Evolutionary conservation across 148 eudicot species (phyloP).

Genomic region (Dysphania ambrosioides): DNA sequence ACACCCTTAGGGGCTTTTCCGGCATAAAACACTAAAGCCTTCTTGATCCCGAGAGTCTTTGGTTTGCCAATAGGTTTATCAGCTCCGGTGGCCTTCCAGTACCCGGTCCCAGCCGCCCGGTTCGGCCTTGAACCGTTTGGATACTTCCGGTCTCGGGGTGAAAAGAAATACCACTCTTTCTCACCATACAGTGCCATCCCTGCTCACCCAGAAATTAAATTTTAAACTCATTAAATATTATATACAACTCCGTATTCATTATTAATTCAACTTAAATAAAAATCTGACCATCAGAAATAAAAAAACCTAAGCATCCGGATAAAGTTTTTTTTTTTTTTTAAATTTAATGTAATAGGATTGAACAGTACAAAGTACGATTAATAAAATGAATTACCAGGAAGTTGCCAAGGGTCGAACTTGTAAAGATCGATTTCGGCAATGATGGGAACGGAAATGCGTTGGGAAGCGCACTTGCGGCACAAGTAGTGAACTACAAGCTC

Average conservation of each 20-base stretch:
- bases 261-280: no score
- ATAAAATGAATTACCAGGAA: conserved; percentile 58
- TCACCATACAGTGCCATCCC: conserved; percentile 54
- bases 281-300: no score
- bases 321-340: no score
- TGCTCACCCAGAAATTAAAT: conserved; percentile 12
- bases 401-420: conserved; percentile 66
- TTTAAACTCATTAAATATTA: no score
- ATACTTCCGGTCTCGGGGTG: conserved; percentile 62
- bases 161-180: conserved; percentile 71
- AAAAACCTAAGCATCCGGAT: not conserved
- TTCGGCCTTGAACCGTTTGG: conserved; percentile 71
- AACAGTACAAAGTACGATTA: no score
- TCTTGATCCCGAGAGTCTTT: conserved; percentile 54
- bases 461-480: conserved; percentile 45
- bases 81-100: conserved; percentile 74
- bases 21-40: conserved; percentile 64
- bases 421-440: conserved; percentile 64
- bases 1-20: conserved; percentile 61
- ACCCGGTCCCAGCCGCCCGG: conserved; percentile 66
- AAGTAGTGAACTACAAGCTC: conserved; percentile 59
- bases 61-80: conserved; percentile 64
- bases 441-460: conserved; percentile 43
- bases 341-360: no score
- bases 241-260: not conserved